Conservation (phyloP, 208 protist species). For the Trypanosoma mega region DNA sequence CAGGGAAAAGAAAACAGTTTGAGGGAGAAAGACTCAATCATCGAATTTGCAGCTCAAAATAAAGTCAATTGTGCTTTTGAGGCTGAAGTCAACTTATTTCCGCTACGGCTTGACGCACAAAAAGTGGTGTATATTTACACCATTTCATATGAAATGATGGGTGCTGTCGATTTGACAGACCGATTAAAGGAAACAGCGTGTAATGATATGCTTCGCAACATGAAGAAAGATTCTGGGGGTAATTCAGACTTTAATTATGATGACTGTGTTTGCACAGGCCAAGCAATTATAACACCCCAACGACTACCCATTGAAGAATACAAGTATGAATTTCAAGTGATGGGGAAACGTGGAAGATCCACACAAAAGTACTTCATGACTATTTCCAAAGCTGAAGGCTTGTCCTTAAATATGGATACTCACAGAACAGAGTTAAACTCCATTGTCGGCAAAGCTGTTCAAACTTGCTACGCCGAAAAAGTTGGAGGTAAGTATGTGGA, state of each 20-base stretch:
- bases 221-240: conserved; percentile 7
- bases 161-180: conserved; percentile 7
- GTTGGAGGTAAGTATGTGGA: too few relatives aligned
- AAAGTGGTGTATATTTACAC: conserved; percentile 9
- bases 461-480: too few relatives aligned
- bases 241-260: conserved; percentile 6
- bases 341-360: neutral
- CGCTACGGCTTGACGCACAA: neutral
- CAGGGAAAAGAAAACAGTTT: neutral
- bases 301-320: conserved; percentile 4
- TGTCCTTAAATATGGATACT: neutral
- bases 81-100: conserved; percentile 7
- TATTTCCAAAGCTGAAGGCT: neutral
- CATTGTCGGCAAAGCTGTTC: conserved; percentile 18
- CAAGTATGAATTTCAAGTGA: conserved; percentile 9
- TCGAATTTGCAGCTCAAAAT: neutral
- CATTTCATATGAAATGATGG: conserved; percentile 20
- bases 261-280: conserved; percentile 14
- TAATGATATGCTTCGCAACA: neutral
- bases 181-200: conserved; percentile 9
- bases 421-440: conserved; percentile 15
- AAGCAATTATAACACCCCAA: neutral
- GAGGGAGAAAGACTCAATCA: conserved; percentile 5
- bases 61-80: conserved; percentile 6
- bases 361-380: neutral